These are phyloP conservation scores for Simplicillium aogashimaense DNA, from an alignment of 2,329 filamentous ascomycete genomes.

Conservation along the genomic window DNA sequence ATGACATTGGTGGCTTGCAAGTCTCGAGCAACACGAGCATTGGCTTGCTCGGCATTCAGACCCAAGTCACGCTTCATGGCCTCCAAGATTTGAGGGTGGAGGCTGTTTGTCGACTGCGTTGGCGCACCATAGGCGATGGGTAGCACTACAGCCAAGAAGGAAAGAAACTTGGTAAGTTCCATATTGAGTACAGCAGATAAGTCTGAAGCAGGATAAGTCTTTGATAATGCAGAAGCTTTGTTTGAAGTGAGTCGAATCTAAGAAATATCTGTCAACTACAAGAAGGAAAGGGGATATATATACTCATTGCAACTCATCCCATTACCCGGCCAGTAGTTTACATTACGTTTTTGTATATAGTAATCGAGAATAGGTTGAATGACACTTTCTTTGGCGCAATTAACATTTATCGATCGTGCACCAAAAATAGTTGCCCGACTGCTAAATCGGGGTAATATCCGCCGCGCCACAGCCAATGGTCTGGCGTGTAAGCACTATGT, in stretches of 20 bases:
- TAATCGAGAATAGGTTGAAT: background rate
- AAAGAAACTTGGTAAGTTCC: conserved; percentile 24
- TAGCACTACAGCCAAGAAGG: conserved; percentile 23
- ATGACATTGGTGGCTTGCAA: conserved; percentile 21
- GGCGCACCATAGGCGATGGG: conserved; percentile 27
- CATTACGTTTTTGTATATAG: background rate
- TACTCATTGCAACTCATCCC: background rate
- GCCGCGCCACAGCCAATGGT: no score
- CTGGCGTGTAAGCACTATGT: no score
- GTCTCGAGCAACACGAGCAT: conserved; percentile 24
- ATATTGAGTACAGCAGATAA: conserved; percentile 11
- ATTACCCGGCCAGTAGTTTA: background rate
- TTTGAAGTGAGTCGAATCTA: background rate
- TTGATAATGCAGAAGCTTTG: background rate
- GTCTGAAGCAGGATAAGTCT: background rate
- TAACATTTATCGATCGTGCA: background rate
- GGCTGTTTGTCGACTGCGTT: conserved; percentile 18
- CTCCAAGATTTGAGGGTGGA: conserved; percentile 25
- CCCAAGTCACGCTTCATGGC: conserved; percentile 29
- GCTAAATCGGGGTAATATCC: no score
- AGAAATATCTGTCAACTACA: background rate
- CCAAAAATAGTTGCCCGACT: no score
- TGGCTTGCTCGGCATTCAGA: conserved; percentile 22
- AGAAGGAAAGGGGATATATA: background rate
- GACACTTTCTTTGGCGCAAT: background rate